Evolutionary conservation across 768 basidiomycete species (phyloP).

Genomic region (Clitopilus hobsonii): DNA sequence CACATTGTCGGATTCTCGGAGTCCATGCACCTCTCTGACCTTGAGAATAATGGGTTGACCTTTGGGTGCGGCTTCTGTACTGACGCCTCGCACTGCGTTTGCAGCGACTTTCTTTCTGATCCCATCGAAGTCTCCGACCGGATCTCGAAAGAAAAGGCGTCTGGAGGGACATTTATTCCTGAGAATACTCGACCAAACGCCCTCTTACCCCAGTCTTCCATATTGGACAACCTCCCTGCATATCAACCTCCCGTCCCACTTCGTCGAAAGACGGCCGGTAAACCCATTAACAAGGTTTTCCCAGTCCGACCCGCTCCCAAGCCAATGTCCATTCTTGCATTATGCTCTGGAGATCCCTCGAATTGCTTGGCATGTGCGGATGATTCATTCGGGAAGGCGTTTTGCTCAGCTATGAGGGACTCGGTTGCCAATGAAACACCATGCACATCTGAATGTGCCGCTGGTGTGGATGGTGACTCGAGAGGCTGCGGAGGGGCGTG

Average conservation of each 20-base stretch:
- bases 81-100: constrained; percentile 69
- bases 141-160: constrained; percentile 3
- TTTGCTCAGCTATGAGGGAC: constrained; percentile 72
- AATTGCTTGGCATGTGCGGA: constrained; percentile 85
- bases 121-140: constrained; percentile 25
- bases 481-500: background rate
- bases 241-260: constrained; percentile 84
- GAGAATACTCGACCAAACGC: constrained; percentile 14
- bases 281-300: constrained; percentile 47
- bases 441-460: constrained; percentile 46
- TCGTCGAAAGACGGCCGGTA: constrained; percentile 44
- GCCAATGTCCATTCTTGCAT: constrained; percentile 23
- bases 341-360: constrained; percentile 81
- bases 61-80: constrained; percentile 77
- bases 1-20: constrained; percentile 27
- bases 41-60: constrained; percentile 25
- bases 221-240: constrained; percentile 71
- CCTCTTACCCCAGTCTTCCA: constrained; percentile 38
- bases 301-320: constrained; percentile 33
- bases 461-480: constrained; percentile 3
- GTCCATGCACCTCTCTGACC: constrained; percentile 17
- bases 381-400: constrained; percentile 84
- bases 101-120: constrained; percentile 60
- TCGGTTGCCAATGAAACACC: constrained; percentile 47
- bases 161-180: constrained; percentile 10